These are phyloP conservation scores for Colletotrichum sp. DNA, from an alignment of 2,329 filamentous ascomycete genomes.

Conservation along the genomic window DNA sequence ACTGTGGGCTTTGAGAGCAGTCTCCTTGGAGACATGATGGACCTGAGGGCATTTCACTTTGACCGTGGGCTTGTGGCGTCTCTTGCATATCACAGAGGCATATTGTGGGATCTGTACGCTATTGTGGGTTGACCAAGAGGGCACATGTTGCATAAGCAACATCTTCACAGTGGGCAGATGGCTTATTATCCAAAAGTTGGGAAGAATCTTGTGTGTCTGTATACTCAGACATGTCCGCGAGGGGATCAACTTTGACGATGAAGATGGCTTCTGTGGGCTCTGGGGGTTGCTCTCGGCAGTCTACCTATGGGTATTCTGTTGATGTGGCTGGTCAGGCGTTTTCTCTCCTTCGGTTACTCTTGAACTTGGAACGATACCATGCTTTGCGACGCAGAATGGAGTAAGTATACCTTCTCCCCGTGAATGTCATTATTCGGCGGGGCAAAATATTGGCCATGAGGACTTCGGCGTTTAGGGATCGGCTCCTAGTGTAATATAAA, in stretches of 20 bases:
- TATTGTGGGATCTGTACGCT: conserved; percentile 19
- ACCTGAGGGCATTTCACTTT: conserved; percentile 57
- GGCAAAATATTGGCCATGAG: neutral
- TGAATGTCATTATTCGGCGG: conserved; percentile 14
- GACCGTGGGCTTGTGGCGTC: conserved; percentile 36
- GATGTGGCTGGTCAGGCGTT: conserved; percentile 18
- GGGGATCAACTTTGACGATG: conserved; percentile 35
- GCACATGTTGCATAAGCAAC: conserved; percentile 27
- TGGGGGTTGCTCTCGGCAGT: conserved; percentile 15
- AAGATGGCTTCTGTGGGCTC: conserved; percentile 34
- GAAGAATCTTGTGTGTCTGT: conserved; percentile 32
- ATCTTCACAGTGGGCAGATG: conserved; percentile 26
- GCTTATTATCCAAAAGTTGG: conserved; percentile 29
- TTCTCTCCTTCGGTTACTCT: conserved; percentile 18
- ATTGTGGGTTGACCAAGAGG: conserved; percentile 31
- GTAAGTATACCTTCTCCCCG: conserved; percentile 24
- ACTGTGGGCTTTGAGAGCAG: conserved; percentile 60
- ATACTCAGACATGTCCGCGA: conserved; percentile 23
- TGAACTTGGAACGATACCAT: conserved; percentile 19
- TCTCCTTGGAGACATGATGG: conserved; percentile 51
- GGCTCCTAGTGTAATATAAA: conserved; percentile 16
- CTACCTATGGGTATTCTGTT: neutral
- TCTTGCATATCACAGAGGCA: conserved; percentile 6
- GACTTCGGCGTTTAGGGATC: conserved; percentile 13
- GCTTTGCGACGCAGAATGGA: conserved; percentile 13